Base-by-base conservation (phyloP, 2,329 filamentous ascomycete species). In the Thelonectria rubi region DNA sequence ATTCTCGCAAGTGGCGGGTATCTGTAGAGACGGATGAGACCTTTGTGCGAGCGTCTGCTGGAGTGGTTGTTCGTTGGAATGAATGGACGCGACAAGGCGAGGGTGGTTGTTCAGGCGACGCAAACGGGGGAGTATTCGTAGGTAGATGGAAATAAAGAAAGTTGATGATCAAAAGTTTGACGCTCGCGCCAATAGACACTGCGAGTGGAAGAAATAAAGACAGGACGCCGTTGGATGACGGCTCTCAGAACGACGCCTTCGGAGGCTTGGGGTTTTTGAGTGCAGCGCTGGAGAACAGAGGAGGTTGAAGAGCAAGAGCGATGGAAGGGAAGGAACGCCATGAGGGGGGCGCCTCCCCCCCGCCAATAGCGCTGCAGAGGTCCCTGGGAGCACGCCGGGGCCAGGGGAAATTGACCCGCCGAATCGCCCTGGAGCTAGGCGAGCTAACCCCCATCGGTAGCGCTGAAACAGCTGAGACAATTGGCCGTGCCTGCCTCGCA, bases 391-490 rank as follows among this genome's bases (percentile, higher is more conserved):
- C 45, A 12, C 11, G 45, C 10, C 10, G n/a, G 58, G 58, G 30
- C 47, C 40, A 47, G 40, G 52, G 66, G 21, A 47, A 65, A 57
- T 43, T 61, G 67, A 49, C 53, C 59, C 60, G 37, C 64, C 62
- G 69, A 56, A 60, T 55, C 64, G 66, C 59, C 46, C 57, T 60
- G 47, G 42, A 50, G 58, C 53, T 45, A 46, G 37, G 52, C 34
- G 45, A 32, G 34, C 54, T 56, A 60, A 21, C 56, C 37, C 47
- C 47, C 51, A 52, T 57, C 26, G 46, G 54, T 50, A 45, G 46
- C 37, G 60, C 66, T 70, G 68, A 70, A 70, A 70, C 68, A 51
- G 62, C 65, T 17, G 64, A 70, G 60, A 69, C 67, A 55, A 17
- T 24, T 34, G 26, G 40, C 30, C 34, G 34, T 37, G 34, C 34